Evolutionary conservation across 495 filamentous ascomycete genomes (phyloP).

Genomic region (Articulospora tetracladia): DNA sequence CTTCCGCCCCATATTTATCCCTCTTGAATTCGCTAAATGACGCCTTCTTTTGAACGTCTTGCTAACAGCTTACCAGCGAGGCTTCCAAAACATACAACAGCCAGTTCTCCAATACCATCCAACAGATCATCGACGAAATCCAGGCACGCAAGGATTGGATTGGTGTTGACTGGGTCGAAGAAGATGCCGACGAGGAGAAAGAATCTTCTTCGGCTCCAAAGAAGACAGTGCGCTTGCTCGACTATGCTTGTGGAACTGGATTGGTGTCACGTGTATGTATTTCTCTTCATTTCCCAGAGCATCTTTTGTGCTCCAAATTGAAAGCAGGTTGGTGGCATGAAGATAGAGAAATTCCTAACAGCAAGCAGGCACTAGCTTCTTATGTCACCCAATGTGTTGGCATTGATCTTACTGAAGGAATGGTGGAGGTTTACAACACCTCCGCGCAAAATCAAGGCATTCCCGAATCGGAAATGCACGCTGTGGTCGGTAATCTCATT

Average conservation of each 20-base stretch:
- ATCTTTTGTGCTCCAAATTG: neutral
- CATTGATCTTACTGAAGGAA: constrained; percentile 24
- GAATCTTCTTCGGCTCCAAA: constrained; percentile 4
- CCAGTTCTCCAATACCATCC: constrained; percentile 23
- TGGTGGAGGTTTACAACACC: constrained; percentile 26
- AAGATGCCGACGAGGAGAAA: constrained; percentile 6
- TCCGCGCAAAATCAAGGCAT: constrained; percentile 23
- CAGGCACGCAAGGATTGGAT: constrained; percentile 22
- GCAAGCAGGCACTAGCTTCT: constrained; percentile 22
- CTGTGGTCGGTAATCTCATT: constrained; percentile 22
- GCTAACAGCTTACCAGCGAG: constrained; percentile 9
- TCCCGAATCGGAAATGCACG: constrained; percentile 22
- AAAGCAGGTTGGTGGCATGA: too few relatives aligned
- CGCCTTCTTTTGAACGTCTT: neutral
- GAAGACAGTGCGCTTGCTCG: constrained; percentile 18
- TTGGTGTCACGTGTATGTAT: constrained; percentile 25
- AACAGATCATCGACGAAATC: constrained; percentile 24
- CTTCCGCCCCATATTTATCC: neutral
- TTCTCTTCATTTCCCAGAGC: neutral
- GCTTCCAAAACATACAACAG: constrained; percentile 24
- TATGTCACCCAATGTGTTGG: constrained; percentile 22
- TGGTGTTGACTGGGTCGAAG: constrained; percentile 24
- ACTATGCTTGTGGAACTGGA: constrained; percentile 30
- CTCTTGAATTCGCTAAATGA: neutral
- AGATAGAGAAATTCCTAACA: neutral